Conservation (phyloP, 495 filamentous ascomycete genomes). For the Podospora pseudoanserina region DNA sequence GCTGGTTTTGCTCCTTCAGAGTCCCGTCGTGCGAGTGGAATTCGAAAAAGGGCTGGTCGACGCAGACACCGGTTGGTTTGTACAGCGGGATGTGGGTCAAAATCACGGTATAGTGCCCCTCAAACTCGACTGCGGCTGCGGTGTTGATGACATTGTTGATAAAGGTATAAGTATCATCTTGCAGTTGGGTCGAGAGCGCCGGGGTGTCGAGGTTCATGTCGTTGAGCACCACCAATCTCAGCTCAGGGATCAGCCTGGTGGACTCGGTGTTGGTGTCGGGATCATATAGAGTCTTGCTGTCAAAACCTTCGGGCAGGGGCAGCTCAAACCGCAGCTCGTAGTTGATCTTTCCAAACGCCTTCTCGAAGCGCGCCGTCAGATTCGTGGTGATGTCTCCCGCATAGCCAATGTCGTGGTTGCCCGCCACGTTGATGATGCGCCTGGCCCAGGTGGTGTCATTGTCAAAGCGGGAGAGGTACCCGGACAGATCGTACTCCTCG, state of each 20-base stretch:
- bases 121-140: constrained; percentile 61
- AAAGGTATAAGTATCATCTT: constrained; percentile 70
- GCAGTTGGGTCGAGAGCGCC: constrained; percentile 58
- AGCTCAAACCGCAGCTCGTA: constrained; percentile 78
- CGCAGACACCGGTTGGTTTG: constrained; percentile 77
- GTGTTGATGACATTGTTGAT: constrained; percentile 68
- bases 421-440: constrained; percentile 80
- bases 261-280: constrained; percentile 31
- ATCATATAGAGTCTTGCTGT: constrained; percentile 37
- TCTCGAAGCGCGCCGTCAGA: constrained; percentile 74
- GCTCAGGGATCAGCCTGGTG: constrained; percentile 51
- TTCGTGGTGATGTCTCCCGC: constrained; percentile 76
- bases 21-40: constrained; percentile 68
- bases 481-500: constrained; percentile 48
- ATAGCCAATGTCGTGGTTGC: constrained; percentile 96
- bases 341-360: constrained; percentile 77
- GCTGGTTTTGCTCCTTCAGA: constrained; percentile 87
- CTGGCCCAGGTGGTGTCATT: constrained; percentile 56
- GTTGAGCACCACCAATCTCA: constrained; percentile 84
- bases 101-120: constrained; percentile 69
- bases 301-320: constrained; percentile 35
- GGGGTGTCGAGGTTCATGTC: constrained; percentile 88
- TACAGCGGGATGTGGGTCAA: constrained; percentile 90
- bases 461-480: constrained; percentile 49
- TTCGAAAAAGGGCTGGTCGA: constrained; percentile 75